phyloP scores from a whole-genome alignment of 2,329 filamentous ascomycete species.

The Apiospora saccharicola region DNA sequence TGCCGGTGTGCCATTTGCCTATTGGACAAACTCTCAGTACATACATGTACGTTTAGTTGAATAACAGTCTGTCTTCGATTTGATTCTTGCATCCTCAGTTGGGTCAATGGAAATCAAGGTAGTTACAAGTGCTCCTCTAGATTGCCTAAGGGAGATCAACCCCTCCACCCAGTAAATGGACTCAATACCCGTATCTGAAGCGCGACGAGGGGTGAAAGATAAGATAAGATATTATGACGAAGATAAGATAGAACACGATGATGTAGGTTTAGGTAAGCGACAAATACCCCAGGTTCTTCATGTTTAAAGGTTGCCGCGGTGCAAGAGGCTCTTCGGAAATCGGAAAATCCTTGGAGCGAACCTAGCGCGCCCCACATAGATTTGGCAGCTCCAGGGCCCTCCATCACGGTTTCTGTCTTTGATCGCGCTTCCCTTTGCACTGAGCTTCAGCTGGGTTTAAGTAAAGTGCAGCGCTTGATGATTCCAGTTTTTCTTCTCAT shows the following conservation, averaged over 20 bases:
- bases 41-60: not conserved
- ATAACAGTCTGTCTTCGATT: not conserved
- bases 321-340: constrained; percentile 12
- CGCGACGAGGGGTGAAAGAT: not conserved
- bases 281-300: no score
- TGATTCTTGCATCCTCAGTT: not conserved
- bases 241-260: not conserved
- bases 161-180: not conserved
- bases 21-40: not conserved
- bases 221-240: constrained; percentile 12
- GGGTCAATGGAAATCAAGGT: not conserved
- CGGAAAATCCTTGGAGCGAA: constrained; percentile 15
- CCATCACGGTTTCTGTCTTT: constrained; percentile 8
- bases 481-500: constrained; percentile 35
- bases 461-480: constrained; percentile 52
- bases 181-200: not conserved
- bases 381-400: constrained; percentile 5
- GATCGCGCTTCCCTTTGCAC: constrained; percentile 1
- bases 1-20: not conserved
- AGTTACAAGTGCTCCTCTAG: not conserved
- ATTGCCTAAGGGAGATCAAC: not conserved
- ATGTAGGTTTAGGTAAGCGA: not conserved
- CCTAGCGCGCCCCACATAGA: not conserved
- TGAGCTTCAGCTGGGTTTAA: constrained; percentile 9
- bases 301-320: not conserved